A percentile compares a stretch with the other conserved stretches of the same genome.
These are phyloP conservation scores for Creolimax fragrantissima DNA, from an alignment of 78 protist species.

Conservation along the genomic window DNA sequence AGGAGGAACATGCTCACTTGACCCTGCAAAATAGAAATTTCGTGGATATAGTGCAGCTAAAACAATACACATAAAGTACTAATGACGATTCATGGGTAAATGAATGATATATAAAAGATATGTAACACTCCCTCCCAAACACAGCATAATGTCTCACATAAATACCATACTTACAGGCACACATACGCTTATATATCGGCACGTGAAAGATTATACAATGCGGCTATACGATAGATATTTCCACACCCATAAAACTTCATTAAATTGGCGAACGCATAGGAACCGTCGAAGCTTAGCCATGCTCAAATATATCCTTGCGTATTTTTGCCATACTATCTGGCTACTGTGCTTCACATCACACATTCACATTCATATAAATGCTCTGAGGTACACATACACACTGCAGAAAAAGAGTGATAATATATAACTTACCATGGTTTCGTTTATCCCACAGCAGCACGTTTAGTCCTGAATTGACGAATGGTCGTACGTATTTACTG, in stretches of 20 bases:
- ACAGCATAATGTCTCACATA: background rate
- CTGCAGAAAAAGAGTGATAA: background rate
- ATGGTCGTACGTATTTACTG: background rate
- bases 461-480: background rate
- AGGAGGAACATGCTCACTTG: background rate
- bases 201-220: background rate
- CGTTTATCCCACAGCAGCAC: background rate
- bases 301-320: background rate
- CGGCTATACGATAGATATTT: background rate
- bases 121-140: background rate
- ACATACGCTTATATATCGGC: background rate
- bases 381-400: background rate
- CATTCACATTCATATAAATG: background rate
- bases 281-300: background rate
- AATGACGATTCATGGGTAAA: background rate
- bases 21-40: background rate
- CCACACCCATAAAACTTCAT: background rate
- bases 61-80: background rate
- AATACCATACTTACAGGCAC: background rate
- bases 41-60: background rate
- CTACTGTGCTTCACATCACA: background rate
- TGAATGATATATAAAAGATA: background rate
- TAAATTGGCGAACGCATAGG: no score
- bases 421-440: background rate
- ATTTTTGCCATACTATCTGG: background rate